phyloP scores from a whole-genome alignment of 345 rosid species.

The Salix dunnii region DNA sequence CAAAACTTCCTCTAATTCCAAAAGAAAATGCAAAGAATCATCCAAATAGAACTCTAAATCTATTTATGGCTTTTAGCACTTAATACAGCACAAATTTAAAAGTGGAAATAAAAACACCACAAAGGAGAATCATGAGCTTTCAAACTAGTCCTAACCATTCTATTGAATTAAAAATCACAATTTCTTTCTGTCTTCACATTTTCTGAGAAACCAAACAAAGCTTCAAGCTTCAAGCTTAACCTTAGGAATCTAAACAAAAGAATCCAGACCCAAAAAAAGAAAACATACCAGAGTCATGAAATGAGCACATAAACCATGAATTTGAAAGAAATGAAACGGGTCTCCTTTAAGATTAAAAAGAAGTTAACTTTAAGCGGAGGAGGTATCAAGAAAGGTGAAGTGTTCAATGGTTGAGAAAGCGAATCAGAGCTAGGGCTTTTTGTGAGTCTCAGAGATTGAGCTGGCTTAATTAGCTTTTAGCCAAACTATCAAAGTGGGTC shows the following conservation, averaged over 20 bases:
- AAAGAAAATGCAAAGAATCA: conserved; percentile 3
- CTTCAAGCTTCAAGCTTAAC: background rate
- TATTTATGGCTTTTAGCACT: background rate
- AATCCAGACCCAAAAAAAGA: background rate
- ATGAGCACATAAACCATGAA: conserved; percentile 1
- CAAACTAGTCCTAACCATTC: conserved; percentile 8
- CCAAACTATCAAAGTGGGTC: background rate
- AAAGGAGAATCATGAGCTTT: background rate
- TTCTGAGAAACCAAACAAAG: conserved; percentile 1
- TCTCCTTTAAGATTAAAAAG: background rate
- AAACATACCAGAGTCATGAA: background rate
- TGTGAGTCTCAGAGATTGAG: background rate
- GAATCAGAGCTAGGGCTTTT: background rate
- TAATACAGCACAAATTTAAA: too few relatives aligned
- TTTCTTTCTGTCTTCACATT: background rate
- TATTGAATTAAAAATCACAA: background rate
- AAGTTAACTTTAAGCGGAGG: background rate
- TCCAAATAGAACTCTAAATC: background rate
- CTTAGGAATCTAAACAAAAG: conserved; percentile 1
- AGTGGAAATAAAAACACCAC: background rate
- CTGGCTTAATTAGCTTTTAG: background rate
- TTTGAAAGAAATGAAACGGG: background rate
- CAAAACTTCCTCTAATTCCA: background rate
- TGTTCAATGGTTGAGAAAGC: background rate
- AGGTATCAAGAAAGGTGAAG: background rate